These are phyloP conservation scores for Amanita rubescens DNA, from an alignment of 768 basidiomycete species.

Conservation along the genomic window DNA sequence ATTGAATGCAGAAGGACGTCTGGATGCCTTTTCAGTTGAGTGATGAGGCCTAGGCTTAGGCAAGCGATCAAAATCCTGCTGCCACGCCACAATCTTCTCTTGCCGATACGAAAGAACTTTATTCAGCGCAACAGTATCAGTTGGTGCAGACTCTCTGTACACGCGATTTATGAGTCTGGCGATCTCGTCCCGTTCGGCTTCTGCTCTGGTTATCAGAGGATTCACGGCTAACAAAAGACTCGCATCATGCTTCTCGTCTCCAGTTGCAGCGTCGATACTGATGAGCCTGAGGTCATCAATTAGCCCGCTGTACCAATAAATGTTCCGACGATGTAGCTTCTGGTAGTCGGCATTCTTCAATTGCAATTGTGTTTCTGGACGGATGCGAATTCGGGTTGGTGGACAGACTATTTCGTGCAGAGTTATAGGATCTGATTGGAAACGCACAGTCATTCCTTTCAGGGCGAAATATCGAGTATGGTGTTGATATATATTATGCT, in stretches of 20 bases:
- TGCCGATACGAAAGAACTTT: slow-evolving; percentile 81
- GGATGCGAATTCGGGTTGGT: slow-evolving; percentile 77
- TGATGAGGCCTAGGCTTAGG: slow-evolving; percentile 59
- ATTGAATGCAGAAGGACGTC: slow-evolving; percentile 56
- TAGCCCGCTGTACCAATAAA: slow-evolving; percentile 66
- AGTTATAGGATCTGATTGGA: slow-evolving; percentile 77
- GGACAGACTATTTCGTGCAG: slow-evolving; percentile 88
- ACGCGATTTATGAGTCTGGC: slow-evolving; percentile 64
- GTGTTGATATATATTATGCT: slow-evolving; percentile 90
- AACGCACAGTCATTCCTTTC: slow-evolving; percentile 79
- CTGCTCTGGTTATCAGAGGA: slow-evolving; percentile 61
- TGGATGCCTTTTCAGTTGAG: slow-evolving; percentile 40
- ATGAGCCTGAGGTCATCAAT: slow-evolving; percentile 73
- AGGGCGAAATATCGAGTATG: slow-evolving; percentile 88
- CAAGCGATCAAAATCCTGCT: slow-evolving; percentile 83
- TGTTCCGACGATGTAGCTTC: slow-evolving; percentile 62
- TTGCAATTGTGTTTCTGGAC: slow-evolving; percentile 80
- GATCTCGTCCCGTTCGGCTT: slow-evolving; percentile 70
- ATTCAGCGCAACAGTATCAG: slow-evolving; percentile 84
- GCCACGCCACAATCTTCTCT: slow-evolving; percentile 95
- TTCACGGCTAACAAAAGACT: slow-evolving; percentile 57
- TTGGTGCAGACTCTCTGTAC: slow-evolving; percentile 73
- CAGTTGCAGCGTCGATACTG: slow-evolving; percentile 71
- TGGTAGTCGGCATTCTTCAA: slow-evolving; percentile 92
- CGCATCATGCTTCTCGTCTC: slow-evolving; percentile 65